Evolutionary conservation across 495 filamentous ascomycete genomes (phyloP), one percentile per base, ranked within the genome.

Genomic region (Podospora appendiculata): DNA sequence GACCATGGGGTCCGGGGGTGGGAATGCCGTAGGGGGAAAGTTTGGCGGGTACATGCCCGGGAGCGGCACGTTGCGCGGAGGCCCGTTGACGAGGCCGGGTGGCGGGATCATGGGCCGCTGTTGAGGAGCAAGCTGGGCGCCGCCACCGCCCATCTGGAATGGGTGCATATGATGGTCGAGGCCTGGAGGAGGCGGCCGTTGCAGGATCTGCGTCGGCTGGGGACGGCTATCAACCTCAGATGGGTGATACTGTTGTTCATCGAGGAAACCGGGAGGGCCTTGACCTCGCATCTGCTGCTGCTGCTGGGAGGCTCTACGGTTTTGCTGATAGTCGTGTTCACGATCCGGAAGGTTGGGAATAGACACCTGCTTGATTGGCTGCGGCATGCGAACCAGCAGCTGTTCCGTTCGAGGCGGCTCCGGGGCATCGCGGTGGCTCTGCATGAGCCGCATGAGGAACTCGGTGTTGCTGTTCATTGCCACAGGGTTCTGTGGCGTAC

Each of bases 381-480:
- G 60, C 39, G 63, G 57, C 60, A 60, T 66, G 53, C 55, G 58
- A 48, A 53, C 40, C 14, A 58, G 51, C 32, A 64, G 62, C 45
- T 70, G 68, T 46, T 75, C 71, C 9, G 64, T 72, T 50, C 76
- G 66, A 17, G 70, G 68, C 14, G 61, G 59, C 14, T 79, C 76
- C 0, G 74, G 70, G 8, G 64, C 61, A 33, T 63, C 58, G 38
- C 71, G 69, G 14, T 66, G 64, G 55, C 68, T 68, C 52, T 76
- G 73, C 78, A 81, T 80, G 4, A 81, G 66, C 34, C 67, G 67
- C 65, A 81, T 79, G 36, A 81, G 70, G 49, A 79, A 81, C 42
- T 79, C 77, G 12, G 73, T 68, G 44, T 80, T 74, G 55, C 61
- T 72, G 56, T 76, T 78, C 47, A 63, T 68, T n/a, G 66, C 60